Evolutionary conservation across 2,329 filamentous ascomycete species (phyloP), one percentile per base, ranked within the genome.

Genomic region (Talaromyces amestolkiae): DNA sequence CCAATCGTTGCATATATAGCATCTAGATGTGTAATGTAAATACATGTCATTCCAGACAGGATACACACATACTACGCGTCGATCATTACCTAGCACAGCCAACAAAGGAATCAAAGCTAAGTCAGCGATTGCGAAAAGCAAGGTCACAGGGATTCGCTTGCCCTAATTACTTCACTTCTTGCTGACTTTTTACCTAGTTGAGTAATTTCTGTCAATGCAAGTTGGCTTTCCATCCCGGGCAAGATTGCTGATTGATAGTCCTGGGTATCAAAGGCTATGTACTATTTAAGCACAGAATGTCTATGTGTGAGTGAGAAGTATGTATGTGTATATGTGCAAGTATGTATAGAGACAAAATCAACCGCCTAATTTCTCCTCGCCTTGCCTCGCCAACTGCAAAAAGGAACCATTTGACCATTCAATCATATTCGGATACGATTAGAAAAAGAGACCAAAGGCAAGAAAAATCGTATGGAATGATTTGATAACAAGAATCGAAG

Each of bases 271-370:
- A 31, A 31, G 6, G 35, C 3, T 37, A 31, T 27, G 49, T 10
- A 53, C 27, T 53, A 53, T 8, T 10, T 19, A 53, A 5, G 6
- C 8, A 4, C 27, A 37, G 35, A 13, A 9, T 13, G 2, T 10
- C 35, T 13, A 11, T 10, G 35, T 37, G 35, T 37, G 53, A 37
- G n/a, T 37, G 33, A 37, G 33, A 27, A 45, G 37, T 59, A 59
- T 64, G 61, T 58, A 58, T 56, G 43, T 54, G 37, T 64, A 58
- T 58, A 64, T 61, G 47, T 53, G 37, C 56, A 59, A 45, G 10
- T 53, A 61, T 49, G 43, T 35, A 51, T 39, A 51, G 17, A 58
- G 31, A 37, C 41, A 58, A 58, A 37, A 47, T 17, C 31, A 56
- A 45, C 22, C 56, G n/a, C 22, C 56, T 59, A n/a, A 31, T 43